Conservation (phyloP, 106 monocot species). For the Posidonia australis region DNA sequence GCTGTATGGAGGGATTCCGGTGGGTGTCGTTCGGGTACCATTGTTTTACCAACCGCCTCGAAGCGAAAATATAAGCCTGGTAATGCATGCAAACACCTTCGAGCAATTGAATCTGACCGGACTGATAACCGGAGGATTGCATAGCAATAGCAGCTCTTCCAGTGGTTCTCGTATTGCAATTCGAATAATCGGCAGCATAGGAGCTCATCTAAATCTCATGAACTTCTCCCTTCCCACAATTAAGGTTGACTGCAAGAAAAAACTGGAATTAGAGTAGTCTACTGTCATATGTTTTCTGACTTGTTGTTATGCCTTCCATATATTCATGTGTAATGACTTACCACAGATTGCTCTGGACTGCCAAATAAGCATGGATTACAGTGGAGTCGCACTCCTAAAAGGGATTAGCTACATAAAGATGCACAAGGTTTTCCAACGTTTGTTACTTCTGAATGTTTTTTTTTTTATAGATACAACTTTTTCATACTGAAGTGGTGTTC, state of each 20-base stretch:
- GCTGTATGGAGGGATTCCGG: slow-evolving; percentile 9
- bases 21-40: slow-evolving; percentile 35
- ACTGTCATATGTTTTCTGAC: no score
- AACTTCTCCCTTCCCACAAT: slow-evolving; percentile 21
- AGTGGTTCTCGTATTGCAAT: neutral
- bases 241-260: slow-evolving; percentile 9
- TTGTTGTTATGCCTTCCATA: no score
- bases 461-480: neutral
- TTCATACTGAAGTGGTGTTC: no score
- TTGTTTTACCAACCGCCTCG: slow-evolving; percentile 49
- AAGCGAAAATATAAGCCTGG: slow-evolving; percentile 25
- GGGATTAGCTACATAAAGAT: slow-evolving; percentile 1
- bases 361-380: slow-evolving; percentile 15
- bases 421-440: slow-evolving; percentile 8
- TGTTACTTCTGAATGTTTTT: neutral
- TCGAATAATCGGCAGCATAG: slow-evolving; percentile 6
- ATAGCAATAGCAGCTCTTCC: neutral
- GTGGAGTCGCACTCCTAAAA: slow-evolving; percentile 4
- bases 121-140: slow-evolving; percentile 4
- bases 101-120: slow-evolving; percentile 21
- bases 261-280: no score
- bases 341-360: slow-evolving; percentile 19
- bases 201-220: slow-evolving; percentile 5
- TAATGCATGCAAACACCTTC: slow-evolving; percentile 17
- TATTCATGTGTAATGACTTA: neutral